A percentile compares a stretch with the other conserved stretches of the same genome.
Conservation (phyloP, 2,329 filamentous ascomycete genomes). For the Pezicula neosporulosa region DNA sequence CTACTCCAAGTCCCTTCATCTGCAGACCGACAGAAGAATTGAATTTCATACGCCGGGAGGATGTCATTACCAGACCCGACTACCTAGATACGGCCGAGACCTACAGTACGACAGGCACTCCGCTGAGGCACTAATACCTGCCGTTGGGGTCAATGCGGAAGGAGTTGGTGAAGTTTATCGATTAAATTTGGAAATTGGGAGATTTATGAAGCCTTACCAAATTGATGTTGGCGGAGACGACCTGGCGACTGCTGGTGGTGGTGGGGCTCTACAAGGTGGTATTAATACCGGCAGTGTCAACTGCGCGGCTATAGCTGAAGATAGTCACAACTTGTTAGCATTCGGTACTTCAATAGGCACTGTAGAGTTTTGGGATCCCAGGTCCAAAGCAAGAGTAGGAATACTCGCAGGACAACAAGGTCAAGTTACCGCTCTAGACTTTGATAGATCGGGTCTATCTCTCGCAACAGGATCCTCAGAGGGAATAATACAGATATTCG, state of each 20-base stretch:
- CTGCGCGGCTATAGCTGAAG: constrained; percentile 79
- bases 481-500: constrained; percentile 86
- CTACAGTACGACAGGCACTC: constrained; percentile 78
- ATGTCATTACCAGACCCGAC: constrained; percentile 82
- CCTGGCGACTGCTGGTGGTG: constrained; percentile 58
- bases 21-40: constrained; percentile 86
- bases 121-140: constrained; percentile 81
- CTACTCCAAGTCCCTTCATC: constrained; percentile 90
- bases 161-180: constrained; percentile 90
- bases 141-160: constrained; percentile 82
- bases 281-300: constrained; percentile 86
- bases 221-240: constrained; percentile 87
- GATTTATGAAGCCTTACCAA: constrained; percentile 93
- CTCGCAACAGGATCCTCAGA: constrained; percentile 84
- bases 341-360: constrained; percentile 96
- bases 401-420: constrained; percentile 66
- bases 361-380: constrained; percentile 93
- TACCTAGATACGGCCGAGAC: constrained; percentile 90
- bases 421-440: constrained; percentile 84
- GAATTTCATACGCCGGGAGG: constrained; percentile 91
- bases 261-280: constrained; percentile 78
- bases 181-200: constrained; percentile 84
- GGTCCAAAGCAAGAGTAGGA: constrained; percentile 77
- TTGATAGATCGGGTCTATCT: constrained; percentile 78
- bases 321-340: constrained; percentile 83